Evolutionary conservation across 352 stramenopile genomes (phyloP).

Genomic region (Phytophthora kernoviae): DNA sequence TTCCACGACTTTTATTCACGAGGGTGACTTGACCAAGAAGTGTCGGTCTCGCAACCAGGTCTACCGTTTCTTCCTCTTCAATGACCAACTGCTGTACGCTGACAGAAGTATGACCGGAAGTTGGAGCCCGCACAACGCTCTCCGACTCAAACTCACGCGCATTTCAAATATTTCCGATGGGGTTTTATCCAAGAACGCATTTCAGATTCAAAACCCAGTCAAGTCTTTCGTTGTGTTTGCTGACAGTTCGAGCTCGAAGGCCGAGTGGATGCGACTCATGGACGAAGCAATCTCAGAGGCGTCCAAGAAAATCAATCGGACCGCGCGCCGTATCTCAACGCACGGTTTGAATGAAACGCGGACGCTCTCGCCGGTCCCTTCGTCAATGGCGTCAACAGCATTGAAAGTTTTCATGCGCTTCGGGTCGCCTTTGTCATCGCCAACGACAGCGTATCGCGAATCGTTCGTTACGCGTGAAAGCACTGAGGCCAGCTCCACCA

Average conservation of each 20-base stretch:
- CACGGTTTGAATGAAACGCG: conserved; percentile 21
- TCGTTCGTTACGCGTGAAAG: conserved; percentile 1
- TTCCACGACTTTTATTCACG: conserved; percentile 93
- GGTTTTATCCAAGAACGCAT: conserved; percentile 75
- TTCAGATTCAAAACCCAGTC: conserved; percentile 85
- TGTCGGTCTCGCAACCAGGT: conserved; percentile 88
- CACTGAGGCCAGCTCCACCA: conserved; percentile 13
- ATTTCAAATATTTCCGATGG: conserved; percentile 77
- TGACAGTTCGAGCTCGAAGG: conserved; percentile 65
- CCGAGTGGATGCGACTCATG: conserved; percentile 84
- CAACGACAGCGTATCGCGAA: conserved; percentile 22
- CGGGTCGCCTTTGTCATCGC: conserved; percentile 48
- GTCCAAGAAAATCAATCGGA: conserved; percentile 80
- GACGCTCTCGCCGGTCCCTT: not conserved
- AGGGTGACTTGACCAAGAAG: conserved; percentile 95
- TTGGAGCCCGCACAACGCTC: conserved; percentile 87
- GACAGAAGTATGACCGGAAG: conserved; percentile 80
- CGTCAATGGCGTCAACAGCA: conserved; percentile 31
- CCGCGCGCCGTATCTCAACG: conserved; percentile 65
- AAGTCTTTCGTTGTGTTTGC: conserved; percentile 88
- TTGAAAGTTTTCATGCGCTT: conserved; percentile 67
- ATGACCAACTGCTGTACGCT: conserved; percentile 84
- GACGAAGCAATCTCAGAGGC: conserved; percentile 74
- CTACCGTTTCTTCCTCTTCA: conserved; percentile 91
- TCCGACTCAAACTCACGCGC: conserved; percentile 84